Evolutionary conservation across 306 rosid species (phyloP), one percentile per base, ranked within the genome.

Genomic region (Dicorynia guianensis): DNA sequence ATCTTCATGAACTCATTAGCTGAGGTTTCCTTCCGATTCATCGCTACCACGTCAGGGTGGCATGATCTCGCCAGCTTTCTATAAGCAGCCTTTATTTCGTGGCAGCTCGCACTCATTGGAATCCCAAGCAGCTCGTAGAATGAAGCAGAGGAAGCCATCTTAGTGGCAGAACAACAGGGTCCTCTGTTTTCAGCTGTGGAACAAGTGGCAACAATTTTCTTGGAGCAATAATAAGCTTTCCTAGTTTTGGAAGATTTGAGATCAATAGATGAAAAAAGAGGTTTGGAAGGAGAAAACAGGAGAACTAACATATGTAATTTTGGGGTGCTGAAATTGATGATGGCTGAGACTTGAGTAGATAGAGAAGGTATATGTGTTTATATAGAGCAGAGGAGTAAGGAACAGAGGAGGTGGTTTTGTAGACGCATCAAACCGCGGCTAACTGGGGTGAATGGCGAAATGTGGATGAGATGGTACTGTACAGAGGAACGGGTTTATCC

Each of bases 51-150:
- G 15, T 92, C 96, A 11, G 97, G 97, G 62, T 92, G 97, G 11
- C 81, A 87, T 0, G 74, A 79, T 49, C 97, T 92, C 1, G 97
- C 97, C 0, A 89, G 85, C 40, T 71, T 87, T 48, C 96, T 79
- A 11, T 92, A 92, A 0, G 97, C 96, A 1, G 87, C 12, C 36
- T 92, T 92, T 60, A 92, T 84, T 42, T 92, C 97, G 1, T 68
- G 13, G 19, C 73, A 42, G 13, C 80, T 82, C 2, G 97, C 93
- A 6, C 81, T 76, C 66, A 47, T 71, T 0, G 95, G 77, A 59
- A 92, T 81, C 64, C 97, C 97, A 18, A 92, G 97, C 30, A 92
- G 89, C 5, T 92, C 95, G 80, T 92, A 89, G 35, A 86, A 76
- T 10, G 94, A 77, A 1, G 74, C 75, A 35, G 76, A 33, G 19